Percentiles rank a stretch among this genome's conserved stretches.
Evolutionary conservation across 352 stramenopile species (phyloP).

Genomic region (Phytophthora meadii): DNA sequence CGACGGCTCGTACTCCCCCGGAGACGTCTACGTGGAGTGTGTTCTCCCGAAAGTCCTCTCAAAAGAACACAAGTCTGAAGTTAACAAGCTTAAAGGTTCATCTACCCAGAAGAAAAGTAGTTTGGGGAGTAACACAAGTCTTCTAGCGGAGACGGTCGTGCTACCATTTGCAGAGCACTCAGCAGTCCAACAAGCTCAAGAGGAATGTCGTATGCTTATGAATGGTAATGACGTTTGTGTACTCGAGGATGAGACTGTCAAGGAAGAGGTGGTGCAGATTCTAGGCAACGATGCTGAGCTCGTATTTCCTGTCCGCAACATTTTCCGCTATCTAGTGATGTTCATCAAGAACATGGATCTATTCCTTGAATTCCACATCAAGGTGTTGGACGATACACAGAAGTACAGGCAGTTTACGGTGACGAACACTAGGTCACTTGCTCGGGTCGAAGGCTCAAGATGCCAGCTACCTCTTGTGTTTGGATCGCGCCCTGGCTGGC

Average conservation of each 20-base stretch:
- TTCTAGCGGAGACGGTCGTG: conserved; percentile 36
- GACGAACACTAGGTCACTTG: conserved; percentile 79
- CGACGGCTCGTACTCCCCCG: conserved; percentile 57
- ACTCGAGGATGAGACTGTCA: conserved; percentile 76
- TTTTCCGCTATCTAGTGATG: conserved; percentile 84
- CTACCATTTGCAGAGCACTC: conserved; percentile 60
- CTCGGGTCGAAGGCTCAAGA: conserved; percentile 54
- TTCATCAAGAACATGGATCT: conserved; percentile 85
- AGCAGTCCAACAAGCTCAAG: conserved; percentile 56
- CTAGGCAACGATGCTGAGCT: conserved; percentile 72
- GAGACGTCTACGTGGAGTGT: conserved; percentile 63
- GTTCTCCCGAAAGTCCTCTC: conserved; percentile 53
- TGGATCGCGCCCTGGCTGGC: conserved; percentile 52
- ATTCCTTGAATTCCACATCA: conserved; percentile 76
- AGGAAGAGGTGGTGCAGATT: conserved; percentile 82
- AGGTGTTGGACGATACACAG: conserved; percentile 75
- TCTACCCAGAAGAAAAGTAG: conserved; percentile 18
- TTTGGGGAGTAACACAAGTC: conserved; percentile 22
- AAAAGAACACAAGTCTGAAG: conserved; percentile 25
- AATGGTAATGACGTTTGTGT: conserved; percentile 76
- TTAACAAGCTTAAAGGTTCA: conserved; percentile 21
- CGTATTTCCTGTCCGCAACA: conserved; percentile 67
- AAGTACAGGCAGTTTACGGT: conserved; percentile 63
- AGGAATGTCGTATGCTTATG: conserved; percentile 65
- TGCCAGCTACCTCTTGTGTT: conserved; percentile 75